phyloP scores from a whole-genome alignment of 768 basidiomycete genomes.

The Gautieria morchelliformis region DNA sequence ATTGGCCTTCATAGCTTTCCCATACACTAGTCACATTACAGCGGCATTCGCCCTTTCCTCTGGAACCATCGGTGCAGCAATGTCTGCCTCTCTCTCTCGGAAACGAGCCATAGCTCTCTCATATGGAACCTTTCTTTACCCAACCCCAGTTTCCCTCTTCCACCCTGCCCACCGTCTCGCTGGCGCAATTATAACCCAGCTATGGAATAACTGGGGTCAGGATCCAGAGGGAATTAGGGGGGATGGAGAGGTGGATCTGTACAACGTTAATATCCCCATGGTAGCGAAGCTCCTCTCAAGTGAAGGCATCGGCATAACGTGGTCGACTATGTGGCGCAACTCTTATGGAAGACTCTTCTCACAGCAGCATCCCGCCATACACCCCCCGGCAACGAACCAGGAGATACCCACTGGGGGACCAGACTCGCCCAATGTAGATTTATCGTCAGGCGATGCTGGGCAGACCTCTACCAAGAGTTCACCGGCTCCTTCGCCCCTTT shows the following conservation, averaged over 20 bases:
- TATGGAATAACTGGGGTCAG: constrained; percentile 82
- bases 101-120: constrained; percentile 79
- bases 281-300: constrained; percentile 52
- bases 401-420: constrained; percentile 32
- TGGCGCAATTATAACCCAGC: constrained; percentile 53
- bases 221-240: constrained; percentile 46
- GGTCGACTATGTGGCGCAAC: constrained; percentile 83
- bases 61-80: constrained; percentile 86
- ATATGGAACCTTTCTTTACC: constrained; percentile 70
- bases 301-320: constrained; percentile 56
- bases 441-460: background rate
- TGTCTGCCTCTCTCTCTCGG: constrained; percentile 66
- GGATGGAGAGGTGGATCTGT: constrained; percentile 65
- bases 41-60: constrained; percentile 86
- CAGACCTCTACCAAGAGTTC: background rate
- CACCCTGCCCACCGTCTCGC: constrained; percentile 69
- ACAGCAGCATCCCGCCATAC: constrained; percentile 21
- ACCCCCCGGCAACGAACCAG: constrained; percentile 14
- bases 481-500: constrained; percentile 22
- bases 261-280: constrained; percentile 83
- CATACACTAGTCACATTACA: constrained; percentile 16
- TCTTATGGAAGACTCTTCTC: constrained; percentile 78
- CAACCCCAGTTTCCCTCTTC: constrained; percentile 48
- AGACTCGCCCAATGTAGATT: constrained; percentile 25
- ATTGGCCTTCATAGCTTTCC: background rate